Evolutionary conservation across 2,329 filamentous ascomycete genomes (phyloP), one percentile per base, ranked within the genome.

Genomic region (Daldinia eschscholtzii): DNA sequence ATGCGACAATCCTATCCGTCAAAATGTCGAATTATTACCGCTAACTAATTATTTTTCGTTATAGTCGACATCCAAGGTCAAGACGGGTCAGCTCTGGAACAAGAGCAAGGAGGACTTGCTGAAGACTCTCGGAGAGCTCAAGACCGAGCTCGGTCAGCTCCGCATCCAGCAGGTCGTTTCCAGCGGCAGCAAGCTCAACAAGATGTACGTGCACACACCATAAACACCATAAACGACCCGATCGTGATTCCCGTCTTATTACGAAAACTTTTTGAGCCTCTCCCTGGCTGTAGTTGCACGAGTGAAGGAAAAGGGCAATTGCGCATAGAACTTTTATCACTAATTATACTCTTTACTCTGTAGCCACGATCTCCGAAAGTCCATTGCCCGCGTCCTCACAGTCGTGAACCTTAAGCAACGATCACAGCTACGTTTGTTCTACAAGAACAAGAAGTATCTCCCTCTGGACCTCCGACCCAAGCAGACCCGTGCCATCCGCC

Each of bases 351-450:
- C 52, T 63, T 67, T 68, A 66, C 68, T 73, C 37, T 76, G 77
- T 79, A 98, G 94, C 87, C 93, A 97, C 89, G 97, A 99, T 85
- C 89, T 99, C 84, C 94, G 96, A 89, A 99, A 99, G 91, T 97
- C 94, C 76, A 98, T 99, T 86, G 97, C 96, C 82, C 94, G 95
- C 82, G 93, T 98, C 86, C 91, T 99, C 80, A 99, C 96, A 85
- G 90, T 99, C 88, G 97, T 99, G 91, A 99, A 98, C 90, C 92
- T 94, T 86, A 98, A 97, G 91, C 96, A 99, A 89, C 92, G 97
- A 84, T 89, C 93, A 77, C 94, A 98, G 88, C 93, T 99, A 80
- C 94, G 94, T 80, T 89, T 98, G 77, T 98, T 98, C 92, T 99
- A 99, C 91, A 97, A 97, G 90, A 92, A 92, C 91, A 98, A 98